A percentile compares a stretch with the other conserved stretches of the same genome.
phyloP scores from a whole-genome alignment of 805 yeast genomes.

The Starmerella khaoyaiensis region DNA sequence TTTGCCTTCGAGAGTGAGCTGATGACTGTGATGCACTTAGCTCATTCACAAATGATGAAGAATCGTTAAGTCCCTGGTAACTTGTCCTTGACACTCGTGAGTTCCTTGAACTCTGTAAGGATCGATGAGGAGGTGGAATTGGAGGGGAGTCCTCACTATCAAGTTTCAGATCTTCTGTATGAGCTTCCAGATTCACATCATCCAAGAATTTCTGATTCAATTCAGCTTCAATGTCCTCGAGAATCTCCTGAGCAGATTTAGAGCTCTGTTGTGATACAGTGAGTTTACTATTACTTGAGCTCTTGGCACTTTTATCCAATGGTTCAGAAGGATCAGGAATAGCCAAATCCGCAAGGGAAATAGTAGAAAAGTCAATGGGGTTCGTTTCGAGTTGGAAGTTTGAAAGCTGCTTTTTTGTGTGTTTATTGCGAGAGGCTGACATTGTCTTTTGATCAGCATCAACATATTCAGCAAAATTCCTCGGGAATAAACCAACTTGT shows the following conservation, averaged over 20 bases:
- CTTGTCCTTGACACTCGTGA: no score
- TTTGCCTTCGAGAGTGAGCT: slow-evolving; percentile 7
- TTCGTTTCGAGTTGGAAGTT: slow-evolving; percentile 1
- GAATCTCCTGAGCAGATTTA: slow-evolving; percentile 23
- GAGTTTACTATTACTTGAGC: slow-evolving; percentile 1
- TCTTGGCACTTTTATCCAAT: not conserved
- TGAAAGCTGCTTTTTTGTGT: not conserved
- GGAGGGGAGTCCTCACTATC: slow-evolving; percentile 3
- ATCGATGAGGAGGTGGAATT: slow-evolving; percentile 3
- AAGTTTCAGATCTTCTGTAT: slow-evolving; percentile 11
- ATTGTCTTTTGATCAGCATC: slow-evolving; percentile 22
- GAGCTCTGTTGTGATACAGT: slow-evolving; percentile 8
- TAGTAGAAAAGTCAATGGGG: slow-evolving; percentile 1
- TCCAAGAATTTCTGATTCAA: slow-evolving; percentile 19
- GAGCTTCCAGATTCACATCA: slow-evolving; percentile 14
- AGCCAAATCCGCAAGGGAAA: slow-evolving; percentile 12
- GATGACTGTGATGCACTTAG: not conserved
- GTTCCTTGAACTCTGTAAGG: slow-evolving; percentile 1
- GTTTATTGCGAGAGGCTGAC: slow-evolving; percentile 15
- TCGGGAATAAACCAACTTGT: slow-evolving; percentile 75
- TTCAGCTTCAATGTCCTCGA: slow-evolving; percentile 22
- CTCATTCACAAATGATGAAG: no score
- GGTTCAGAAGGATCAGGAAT: slow-evolving; percentile 11
- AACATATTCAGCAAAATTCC: slow-evolving; percentile 60
- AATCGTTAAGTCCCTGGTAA: no score